phyloP scores from a whole-genome alignment of 352 stramenopile species.

The Phytophthora crassamura region DNA sequence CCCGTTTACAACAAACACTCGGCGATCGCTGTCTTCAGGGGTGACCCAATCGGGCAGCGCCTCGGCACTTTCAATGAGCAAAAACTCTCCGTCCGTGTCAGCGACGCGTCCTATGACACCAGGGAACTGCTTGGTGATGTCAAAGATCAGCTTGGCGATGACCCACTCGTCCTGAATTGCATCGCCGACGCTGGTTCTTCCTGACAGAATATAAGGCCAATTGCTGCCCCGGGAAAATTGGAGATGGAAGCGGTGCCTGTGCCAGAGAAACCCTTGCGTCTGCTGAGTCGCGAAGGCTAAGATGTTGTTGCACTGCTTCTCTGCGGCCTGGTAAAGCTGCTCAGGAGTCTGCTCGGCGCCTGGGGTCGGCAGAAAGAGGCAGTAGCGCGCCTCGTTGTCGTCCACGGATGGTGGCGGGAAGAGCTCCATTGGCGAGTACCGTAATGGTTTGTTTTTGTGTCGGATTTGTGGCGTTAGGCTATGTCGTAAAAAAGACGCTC shows the following conservation, averaged over 20 bases:
- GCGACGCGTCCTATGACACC: conserved; percentile 45
- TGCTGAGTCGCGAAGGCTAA: conserved; percentile 40
- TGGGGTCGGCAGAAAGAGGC: conserved; percentile 41
- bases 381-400: conserved; percentile 41
- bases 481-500: too few species aligned
- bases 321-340: conserved; percentile 12
- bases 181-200: conserved; percentile 53
- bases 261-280: conserved; percentile 60
- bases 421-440: conserved; percentile 27
- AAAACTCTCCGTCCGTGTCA: conserved; percentile 76
- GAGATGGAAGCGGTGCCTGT: conserved; percentile 61
- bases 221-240: conserved; percentile 7
- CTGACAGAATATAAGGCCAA: conserved; percentile 44
- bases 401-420: conserved; percentile 34
- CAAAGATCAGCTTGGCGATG: conserved; percentile 51
- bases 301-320: conserved; percentile 26
- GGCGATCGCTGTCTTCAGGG: conserved; percentile 56
- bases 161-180: conserved; percentile 83
- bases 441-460: conserved; percentile 12
- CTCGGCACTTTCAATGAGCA: conserved; percentile 82
- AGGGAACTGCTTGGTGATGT: conserved; percentile 44
- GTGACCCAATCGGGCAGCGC: conserved; percentile 70
- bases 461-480: neutral
- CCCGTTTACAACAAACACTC: conserved; percentile 56
- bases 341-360: neutral